Base-by-base conservation (phyloP, 352 stramenopile species). In the Lagenidium sp. region DNA sequence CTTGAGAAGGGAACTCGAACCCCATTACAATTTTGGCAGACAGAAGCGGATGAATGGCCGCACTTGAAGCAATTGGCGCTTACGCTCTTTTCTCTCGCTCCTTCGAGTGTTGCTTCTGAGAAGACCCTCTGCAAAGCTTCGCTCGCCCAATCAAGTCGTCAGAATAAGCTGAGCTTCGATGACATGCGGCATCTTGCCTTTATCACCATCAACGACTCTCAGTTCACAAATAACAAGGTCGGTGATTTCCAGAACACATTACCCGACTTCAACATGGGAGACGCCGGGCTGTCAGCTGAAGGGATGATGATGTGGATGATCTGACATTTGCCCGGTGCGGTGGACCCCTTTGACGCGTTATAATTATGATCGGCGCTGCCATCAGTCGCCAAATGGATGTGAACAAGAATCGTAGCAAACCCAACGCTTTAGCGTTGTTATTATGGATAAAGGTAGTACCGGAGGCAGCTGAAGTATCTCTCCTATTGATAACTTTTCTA, bases 261-360 rank as follows among this genome's bases (percentile, higher is more conserved):
- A 31, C 68, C 76, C 6, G 76, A 88, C 57, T 85, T 85, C 36
- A 75, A 62, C 3, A 79, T 85, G 57, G 68, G 64, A 10, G 73
- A 86, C 36, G 64, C 76, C 16, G 70, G 65, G 3, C 55, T 89
- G 11, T 89, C 71, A 1, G 68, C 75, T 2, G 76, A 89, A 20
- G 76, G 73, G 22, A 86, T 89, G 76, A 89, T 86, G 71, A 86
- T 89, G 73, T 89, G 76, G 76, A 89, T 89, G 76, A 89, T 89
- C 42, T 89, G 60, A 55, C 6, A 8, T 32, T 32, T 13, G 15
- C 8, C 8, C 15, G 15, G 8, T 8, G 15, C 28, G 28, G 8
- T 8, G 8, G 28, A 32, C 8, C 15, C 8, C 15, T 8, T 32
- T 13, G 8, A 15, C 15, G 8, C 28, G 15, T 32, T 32, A 32